phyloP scores from a whole-genome alignment of 169 alveolate genomes.

The Pseudocohnilembus persalinus region DNA sequence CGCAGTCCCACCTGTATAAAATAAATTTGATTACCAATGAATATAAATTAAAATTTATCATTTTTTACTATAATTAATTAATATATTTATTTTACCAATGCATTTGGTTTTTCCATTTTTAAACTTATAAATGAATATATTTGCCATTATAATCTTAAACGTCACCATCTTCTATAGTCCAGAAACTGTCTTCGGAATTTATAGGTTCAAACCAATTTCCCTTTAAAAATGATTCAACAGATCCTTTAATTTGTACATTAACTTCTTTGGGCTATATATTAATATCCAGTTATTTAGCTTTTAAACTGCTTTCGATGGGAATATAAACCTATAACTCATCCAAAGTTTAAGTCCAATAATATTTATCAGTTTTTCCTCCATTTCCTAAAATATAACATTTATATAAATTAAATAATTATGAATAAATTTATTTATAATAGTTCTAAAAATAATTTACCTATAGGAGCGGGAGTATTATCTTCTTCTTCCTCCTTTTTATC shows the following conservation, averaged over 20 bases:
- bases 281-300: constrained; percentile 56
- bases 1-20: constrained; percentile 65
- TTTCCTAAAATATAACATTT: constrained; percentile 40
- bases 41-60: constrained; percentile 3
- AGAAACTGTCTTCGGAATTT: constrained; percentile 57
- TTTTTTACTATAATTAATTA: background rate
- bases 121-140: constrained; percentile 26
- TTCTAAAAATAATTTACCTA: background rate
- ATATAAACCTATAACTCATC: constrained; percentile 68
- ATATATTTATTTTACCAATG: constrained; percentile 26
- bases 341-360: constrained; percentile 72
- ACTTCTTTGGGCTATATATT: constrained; percentile 42
- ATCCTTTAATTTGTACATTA: constrained; percentile 51
- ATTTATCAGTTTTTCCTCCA: constrained; percentile 75
- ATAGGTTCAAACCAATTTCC: constrained; percentile 68
- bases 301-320: constrained; percentile 55
- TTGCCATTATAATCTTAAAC: constrained; percentile 49
- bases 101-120: constrained; percentile 36
- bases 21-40: no score
- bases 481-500: constrained; percentile 53
- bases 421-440: background rate
- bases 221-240: constrained; percentile 34
- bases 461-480: constrained; percentile 44
- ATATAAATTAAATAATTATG: background rate
- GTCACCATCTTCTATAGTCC: constrained; percentile 74